Evolutionary conservation across 2,329 filamentous ascomycete genomes (phyloP), one percentile per base, ranked within the genome.

Genomic region (Trichoderma lentiforme): DNA sequence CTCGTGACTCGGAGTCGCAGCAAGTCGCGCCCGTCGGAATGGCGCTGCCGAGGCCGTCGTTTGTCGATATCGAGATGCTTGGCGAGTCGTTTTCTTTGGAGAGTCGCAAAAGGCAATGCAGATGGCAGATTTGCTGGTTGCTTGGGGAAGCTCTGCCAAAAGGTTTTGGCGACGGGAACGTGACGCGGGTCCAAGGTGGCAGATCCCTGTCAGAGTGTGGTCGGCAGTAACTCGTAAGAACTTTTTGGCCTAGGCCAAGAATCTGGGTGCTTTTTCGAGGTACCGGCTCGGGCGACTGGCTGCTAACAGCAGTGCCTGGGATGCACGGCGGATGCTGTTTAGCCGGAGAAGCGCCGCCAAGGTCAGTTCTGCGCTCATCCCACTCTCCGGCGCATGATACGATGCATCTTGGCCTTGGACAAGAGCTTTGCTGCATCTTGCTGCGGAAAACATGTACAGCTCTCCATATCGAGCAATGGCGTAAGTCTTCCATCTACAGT

Each of bases 331-430:
- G 18, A 18, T n/a, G 8, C 15, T 47, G 6, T 73, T 76, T 72
- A 76, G 71, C 78, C 78, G 78, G 71, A 4, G 64, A 76, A 78
- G 65, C 75, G 39, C 73, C 73, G 75, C 53, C 68, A 73, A 75
- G 72, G 76, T 76, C 75, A 18, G 39, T 21, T 12, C 21, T 30
- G 28, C 74, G 39, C 66, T 62, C 66, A 69, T 69, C 56, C 76
- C 73, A 72, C 61, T 60, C 72, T 71, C 26, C 47, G 32, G 66
- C 53, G 65, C 56, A 69, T 51, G 61, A 30, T 39, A 63, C 66
- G 56, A 65, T 47, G 24, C 18, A 67, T 58, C 28, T 47, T 30
- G 15, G 61, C 12, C 32, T 70, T 39, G 58, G 9, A 63, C 61
- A 24, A 60, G 36, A 57, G 39, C 47, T 51, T 51, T 51, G 61